phyloP scores from a whole-genome alignment of 257 asterid species.

The Solanum chmielewskii region DNA sequence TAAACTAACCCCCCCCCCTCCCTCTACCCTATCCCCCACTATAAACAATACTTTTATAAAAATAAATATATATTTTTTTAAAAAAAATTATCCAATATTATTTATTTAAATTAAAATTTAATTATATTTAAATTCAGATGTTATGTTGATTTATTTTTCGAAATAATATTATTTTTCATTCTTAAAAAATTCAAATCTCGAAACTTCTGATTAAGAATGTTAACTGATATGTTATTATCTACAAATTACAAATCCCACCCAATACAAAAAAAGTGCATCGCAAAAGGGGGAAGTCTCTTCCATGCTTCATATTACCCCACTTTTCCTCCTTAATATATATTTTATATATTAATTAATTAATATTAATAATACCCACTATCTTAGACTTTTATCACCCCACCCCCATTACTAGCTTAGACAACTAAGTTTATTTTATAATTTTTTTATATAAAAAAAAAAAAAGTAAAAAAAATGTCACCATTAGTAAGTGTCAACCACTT shows the following conservation, averaged over 20 bases:
- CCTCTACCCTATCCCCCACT: conserved; percentile 18
- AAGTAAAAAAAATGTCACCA: neutral
- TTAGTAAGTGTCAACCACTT: conserved; percentile 10
- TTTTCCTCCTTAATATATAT: neutral
- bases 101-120: accelerated
- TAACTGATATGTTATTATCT: neutral
- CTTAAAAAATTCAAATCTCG: accelerated
- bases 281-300: conserved; percentile 14
- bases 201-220: accelerated
- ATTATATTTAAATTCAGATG: accelerated
- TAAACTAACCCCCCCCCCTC: neutral
- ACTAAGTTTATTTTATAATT: neutral
- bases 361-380: conserved; percentile 17
- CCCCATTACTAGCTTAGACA: neutral
- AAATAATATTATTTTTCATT: accelerated
- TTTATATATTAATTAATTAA: neutral
- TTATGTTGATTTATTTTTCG: accelerated
- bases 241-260: conserved; percentile 9
- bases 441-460: neutral
- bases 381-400: conserved; percentile 22
- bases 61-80: neutral
- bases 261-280: conserved; percentile 13
- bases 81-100: neutral
- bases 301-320: conserved; percentile 6
- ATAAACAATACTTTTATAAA: neutral